Conservation (phyloP, 202 grass and related monocot species). For the Bolboschoenoplectus hybrid region DNA sequence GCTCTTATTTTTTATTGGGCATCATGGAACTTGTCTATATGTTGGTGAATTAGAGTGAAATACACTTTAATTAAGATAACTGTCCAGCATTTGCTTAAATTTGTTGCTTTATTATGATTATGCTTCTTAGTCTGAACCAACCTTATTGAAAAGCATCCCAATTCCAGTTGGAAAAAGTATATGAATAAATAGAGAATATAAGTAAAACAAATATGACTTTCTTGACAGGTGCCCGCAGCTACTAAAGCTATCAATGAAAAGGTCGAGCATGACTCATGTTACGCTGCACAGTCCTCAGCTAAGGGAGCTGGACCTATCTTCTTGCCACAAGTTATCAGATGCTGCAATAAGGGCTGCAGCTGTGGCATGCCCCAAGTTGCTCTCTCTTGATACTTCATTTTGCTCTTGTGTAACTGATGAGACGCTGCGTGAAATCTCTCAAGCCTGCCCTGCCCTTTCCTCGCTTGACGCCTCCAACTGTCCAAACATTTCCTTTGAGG, state of each 20-base stretch:
- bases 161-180: background rate
- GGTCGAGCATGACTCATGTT: constrained; percentile 88
- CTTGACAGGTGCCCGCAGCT: constrained; percentile 75
- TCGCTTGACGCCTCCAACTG: constrained; percentile 90
- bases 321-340: constrained; percentile 92
- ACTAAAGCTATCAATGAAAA: constrained; percentile 66
- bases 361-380: constrained; percentile 68
- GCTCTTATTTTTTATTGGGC: background rate
- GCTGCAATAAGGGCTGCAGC: constrained; percentile 79
- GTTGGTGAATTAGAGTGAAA: constrained; percentile 2
- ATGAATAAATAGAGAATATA: background rate
- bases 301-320: constrained; percentile 73
- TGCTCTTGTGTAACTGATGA: constrained; percentile 92
- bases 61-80: background rate
- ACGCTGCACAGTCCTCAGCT: constrained; percentile 78
- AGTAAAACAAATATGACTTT: constrained; percentile 32
- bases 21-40: background rate
- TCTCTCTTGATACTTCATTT: constrained; percentile 76
- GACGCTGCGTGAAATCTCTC: constrained; percentile 80
- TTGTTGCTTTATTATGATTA: background rate
- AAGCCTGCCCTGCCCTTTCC: constrained; percentile 66
- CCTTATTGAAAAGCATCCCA: background rate
- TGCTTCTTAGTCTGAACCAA: background rate
- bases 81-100: background rate
- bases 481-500: constrained; percentile 94